Evolutionary conservation across 371 early-diverging fungal species (phyloP), one percentile per base, ranked within the genome.

Genomic region (Gilbertella persicaria): DNA sequence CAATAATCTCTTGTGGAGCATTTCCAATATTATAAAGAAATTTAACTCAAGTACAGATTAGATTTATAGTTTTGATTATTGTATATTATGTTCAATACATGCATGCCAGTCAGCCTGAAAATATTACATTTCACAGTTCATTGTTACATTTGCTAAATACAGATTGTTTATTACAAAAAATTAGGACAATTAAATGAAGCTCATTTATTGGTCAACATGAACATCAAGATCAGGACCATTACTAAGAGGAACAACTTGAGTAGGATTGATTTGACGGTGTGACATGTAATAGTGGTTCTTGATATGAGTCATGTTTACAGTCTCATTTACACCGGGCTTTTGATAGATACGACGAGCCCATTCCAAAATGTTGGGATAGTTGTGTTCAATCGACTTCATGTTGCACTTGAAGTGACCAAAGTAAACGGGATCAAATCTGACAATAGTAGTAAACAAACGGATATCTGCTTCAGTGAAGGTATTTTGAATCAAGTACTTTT

Each of bases 331-430:
- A 60, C 85, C 84, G 9, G 89, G 88, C 60, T 88, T 78, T 73
- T 94, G 93, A 68, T 93, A 94, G 46, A 96, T 80, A 30, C 79
- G 79, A 55, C 78, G 82, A 19, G 87, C 66, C 97, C 97, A 96
- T 50, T 83, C 74, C 64, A 96, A 63, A 30, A 95, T 89, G 58
- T 85, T 73, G 12, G 97, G 97, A 69, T 91, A 97, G 58, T 87
- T 87, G 51, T 90, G 78, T 44, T 80, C 83, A 55, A 97, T 94
- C 10, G 88, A 78, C 59, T 87, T 89, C 43, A 85, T 60, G 64
- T 93, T 95, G 75, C 95, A 88, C 69, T 92, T 91, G 84, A 97
- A 97, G 66, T 96, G 96, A 28, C 90, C 90, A 39, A 84, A 84
- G 64, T 93, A 93, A 14, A 93, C 94, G 5, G 94, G 89, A 53